These are phyloP conservation scores for Austroboletus eburneus DNA, from an alignment of 768 basidiomycete species.

Conservation along the genomic window DNA sequence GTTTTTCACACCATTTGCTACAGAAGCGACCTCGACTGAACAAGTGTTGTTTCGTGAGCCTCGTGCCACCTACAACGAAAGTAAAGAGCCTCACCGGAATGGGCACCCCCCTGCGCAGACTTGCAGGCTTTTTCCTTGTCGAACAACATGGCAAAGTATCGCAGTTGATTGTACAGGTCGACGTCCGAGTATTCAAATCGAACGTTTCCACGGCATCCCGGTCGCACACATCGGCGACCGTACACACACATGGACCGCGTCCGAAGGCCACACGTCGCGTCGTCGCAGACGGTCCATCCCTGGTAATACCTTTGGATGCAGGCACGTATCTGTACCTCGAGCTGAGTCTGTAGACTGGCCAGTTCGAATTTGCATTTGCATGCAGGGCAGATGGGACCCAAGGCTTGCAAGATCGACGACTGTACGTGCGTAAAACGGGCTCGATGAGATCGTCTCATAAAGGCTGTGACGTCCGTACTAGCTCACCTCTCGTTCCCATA, in stretches of 20 bases:
- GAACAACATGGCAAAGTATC: constrained; percentile 80
- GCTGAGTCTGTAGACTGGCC: constrained; percentile 73
- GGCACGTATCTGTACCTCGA: constrained; percentile 80
- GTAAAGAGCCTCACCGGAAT: constrained; percentile 33
- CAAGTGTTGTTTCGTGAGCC: not conserved
- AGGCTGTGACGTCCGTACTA: too few species aligned
- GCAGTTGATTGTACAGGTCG: constrained; percentile 84
- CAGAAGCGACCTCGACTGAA: too few species aligned
- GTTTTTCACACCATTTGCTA: constrained; percentile 48
- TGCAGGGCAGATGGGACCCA: constrained; percentile 66
- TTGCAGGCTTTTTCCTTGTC: constrained; percentile 61
- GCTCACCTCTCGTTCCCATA: constrained; percentile 57
- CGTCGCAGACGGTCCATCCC: constrained; percentile 84
- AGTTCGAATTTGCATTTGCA: constrained; percentile 53
- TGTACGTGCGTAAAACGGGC: constrained; percentile 27
- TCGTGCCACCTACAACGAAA: not conserved
- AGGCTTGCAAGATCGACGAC: constrained; percentile 61
- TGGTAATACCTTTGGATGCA: constrained; percentile 83
- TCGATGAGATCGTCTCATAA: not conserved
- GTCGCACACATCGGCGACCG: constrained; percentile 72
- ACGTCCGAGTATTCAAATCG: constrained; percentile 71
- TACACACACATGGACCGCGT: constrained; percentile 96
- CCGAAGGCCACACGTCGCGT: constrained; percentile 73
- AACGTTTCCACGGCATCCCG: constrained; percentile 9
- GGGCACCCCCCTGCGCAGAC: constrained; percentile 43